phyloP scores from a whole-genome alignment of 192 early-diverging fungal genomes.

The Diversispora epigaea region DNA sequence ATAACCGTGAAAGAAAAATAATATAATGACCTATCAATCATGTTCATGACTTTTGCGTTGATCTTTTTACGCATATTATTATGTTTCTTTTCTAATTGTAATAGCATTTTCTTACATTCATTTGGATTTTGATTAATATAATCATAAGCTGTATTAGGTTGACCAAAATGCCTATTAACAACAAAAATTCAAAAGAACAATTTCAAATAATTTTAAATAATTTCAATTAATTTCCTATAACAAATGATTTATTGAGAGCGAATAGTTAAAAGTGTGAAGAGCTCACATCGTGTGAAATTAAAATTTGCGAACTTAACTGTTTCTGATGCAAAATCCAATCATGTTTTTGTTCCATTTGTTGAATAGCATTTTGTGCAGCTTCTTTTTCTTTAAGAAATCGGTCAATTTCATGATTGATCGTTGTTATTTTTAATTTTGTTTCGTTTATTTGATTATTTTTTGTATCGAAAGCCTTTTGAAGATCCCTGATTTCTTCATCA shows the following conservation, averaged over 20 bases:
- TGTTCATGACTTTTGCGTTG: slow-evolving; percentile 93
- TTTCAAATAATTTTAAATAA: no score
- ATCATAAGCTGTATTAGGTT: slow-evolving; percentile 79
- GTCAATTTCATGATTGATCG: slow-evolving; percentile 76
- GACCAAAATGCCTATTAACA: slow-evolving; percentile 74
- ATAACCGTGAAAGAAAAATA: background rate
- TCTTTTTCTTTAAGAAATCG: slow-evolving; percentile 63
- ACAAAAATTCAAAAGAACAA: background rate
- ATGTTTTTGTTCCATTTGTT: slow-evolving; percentile 53
- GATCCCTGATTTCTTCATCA: slow-evolving; percentile 75
- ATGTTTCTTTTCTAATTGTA: slow-evolving; percentile 75
- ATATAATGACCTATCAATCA: slow-evolving; percentile 75
- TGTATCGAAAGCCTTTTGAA: slow-evolving; percentile 63
- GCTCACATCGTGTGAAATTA: no score
- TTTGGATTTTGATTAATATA: slow-evolving; percentile 73
- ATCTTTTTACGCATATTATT: slow-evolving; percentile 80
- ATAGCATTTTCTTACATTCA: slow-evolving; percentile 71
- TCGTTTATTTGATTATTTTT: slow-evolving; percentile 71
- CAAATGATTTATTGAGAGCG: no score
- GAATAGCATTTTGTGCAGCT: slow-evolving; percentile 45
- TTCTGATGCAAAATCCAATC: slow-evolving; percentile 91
- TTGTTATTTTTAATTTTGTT: slow-evolving; percentile 74
- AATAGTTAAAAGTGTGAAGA: no score
- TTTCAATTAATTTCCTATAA: no score
- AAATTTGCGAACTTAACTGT: slow-evolving; percentile 46